These are phyloP conservation scores for Paxillus involutus DNA, from an alignment of 768 basidiomycete genomes.

Conservation along the genomic window DNA sequence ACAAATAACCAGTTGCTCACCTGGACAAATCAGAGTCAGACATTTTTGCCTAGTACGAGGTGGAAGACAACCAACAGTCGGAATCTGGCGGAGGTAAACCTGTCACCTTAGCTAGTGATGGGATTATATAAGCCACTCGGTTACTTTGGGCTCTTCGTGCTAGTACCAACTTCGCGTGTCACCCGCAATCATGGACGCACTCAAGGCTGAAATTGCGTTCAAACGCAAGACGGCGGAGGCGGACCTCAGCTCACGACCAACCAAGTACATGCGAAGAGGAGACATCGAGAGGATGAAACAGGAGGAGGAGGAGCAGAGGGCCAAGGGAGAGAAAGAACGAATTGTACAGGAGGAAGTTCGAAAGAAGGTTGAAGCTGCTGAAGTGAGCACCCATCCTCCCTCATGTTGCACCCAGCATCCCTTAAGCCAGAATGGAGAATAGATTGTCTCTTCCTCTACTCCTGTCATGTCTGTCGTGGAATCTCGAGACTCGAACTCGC, in stretches of 20 bases:
- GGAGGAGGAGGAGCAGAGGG: constrained; percentile 43
- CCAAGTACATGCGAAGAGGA: constrained; percentile 88
- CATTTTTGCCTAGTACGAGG: constrained; percentile 51
- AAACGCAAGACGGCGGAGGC: constrained; percentile 79
- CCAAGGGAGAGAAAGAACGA: constrained; percentile 34
- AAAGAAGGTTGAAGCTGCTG: constrained; percentile 11
- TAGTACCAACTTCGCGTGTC: not conserved
- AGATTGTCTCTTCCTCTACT: constrained; percentile 40
- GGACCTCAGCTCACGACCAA: constrained; percentile 47
- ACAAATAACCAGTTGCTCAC: constrained; percentile 30
- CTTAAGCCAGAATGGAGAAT: constrained; percentile 48
- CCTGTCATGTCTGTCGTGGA: constrained; percentile 39
- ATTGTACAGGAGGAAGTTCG: constrained; percentile 24
- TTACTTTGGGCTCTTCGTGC: not conserved
- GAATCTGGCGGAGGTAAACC: constrained; percentile 18
- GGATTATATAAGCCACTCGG: constrained; percentile 24
- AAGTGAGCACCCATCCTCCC: constrained; percentile 42
- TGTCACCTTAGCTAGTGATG: constrained; percentile 27
- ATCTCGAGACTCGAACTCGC: constrained; percentile 39
- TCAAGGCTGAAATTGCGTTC: constrained; percentile 83
- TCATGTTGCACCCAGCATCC: constrained; percentile 6
- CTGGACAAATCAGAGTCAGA: constrained; percentile 60
- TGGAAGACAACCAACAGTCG: constrained; percentile 34
- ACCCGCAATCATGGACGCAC: constrained; percentile 68
- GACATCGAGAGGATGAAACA: constrained; percentile 78